Base-by-base conservation (phyloP, 495 filamentous ascomycete species). In the Pseudoneurospora amorphoporcata region DNA sequence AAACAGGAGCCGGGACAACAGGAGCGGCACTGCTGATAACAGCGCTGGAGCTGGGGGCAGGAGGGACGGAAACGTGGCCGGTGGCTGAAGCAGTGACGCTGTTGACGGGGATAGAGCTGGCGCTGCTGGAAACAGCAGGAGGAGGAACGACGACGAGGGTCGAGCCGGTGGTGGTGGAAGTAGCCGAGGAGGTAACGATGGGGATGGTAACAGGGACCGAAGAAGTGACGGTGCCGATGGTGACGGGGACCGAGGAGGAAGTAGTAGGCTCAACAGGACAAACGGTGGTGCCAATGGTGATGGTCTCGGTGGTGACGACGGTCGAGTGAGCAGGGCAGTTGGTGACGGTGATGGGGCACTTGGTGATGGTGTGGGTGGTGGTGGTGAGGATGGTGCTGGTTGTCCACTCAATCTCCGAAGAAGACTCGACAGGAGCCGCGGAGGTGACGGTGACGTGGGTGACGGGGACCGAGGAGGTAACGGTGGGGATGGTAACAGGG, bases 381-480 rank as follows among this genome's bases (percentile, higher is more conserved):
- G 88, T 91, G n/a, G 83, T 82, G 74, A 84, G 87, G 12, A 89
- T 82, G 61, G 88, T 90, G 32, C 84, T 87, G 40, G 85, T 87
- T 58, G 87, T 89, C 45, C 83, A 83, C 71, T 72, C 23, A 68
- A 70, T 71, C 23, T 58, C 19, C 29, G 69, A 70, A 19, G 35
- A 39, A 29, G 73, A 40, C 10, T 19, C 29, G 45, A n/a, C 14
- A 17, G 23, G 72, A 17, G 14, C 19, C 45, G 47, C 47, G 10
- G 41, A 68, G 17, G 71, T 65, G 68, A 65, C 39, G 23, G 29
- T 80, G 58, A 45, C 32, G 71, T n/a, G 35, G 39, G 45, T 37
- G 29, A 32, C 23, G 8, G 39, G 47, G 42, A 10, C 4, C 42
- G 68, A 17, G 19, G 39, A 69, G 17, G 16, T 35, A 32, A 70